Conservation (phyloP, 306 rosid genomes). For the Glycyrrhiza uralensis region DNA sequence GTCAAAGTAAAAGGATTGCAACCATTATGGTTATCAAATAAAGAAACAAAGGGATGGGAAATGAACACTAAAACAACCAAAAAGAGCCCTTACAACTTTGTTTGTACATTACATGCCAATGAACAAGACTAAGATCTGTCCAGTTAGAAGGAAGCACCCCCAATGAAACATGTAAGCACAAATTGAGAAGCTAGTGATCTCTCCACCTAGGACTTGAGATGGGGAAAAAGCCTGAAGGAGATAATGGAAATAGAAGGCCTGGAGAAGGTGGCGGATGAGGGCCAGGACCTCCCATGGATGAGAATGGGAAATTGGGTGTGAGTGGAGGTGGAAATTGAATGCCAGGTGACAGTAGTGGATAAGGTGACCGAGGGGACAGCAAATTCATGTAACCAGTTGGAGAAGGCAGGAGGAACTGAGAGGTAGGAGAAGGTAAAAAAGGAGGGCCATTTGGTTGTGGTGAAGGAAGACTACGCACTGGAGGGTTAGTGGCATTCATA, state of each 20-base stretch:
- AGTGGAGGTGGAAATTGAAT: constrained; percentile 65
- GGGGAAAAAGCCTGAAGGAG: constrained; percentile 81
- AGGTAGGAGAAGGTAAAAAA: constrained; percentile 74
- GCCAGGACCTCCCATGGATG: constrained; percentile 83
- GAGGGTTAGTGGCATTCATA: constrained; percentile 36
- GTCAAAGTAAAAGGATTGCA: constrained; percentile 42
- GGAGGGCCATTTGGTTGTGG: constrained; percentile 54
- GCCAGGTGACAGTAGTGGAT: constrained; percentile 83
- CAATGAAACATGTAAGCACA: constrained; percentile 30
- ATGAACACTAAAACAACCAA: constrained; percentile 35
- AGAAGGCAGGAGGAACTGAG: constrained; percentile 84
- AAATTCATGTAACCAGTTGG: constrained; percentile 69
- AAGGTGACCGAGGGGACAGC: constrained; percentile 76
- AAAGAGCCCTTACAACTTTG: constrained; percentile 39
- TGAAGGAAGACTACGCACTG: constrained; percentile 42
- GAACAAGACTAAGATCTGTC: constrained; percentile 32
- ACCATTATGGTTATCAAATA: constrained; percentile 39
- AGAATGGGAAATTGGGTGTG: constrained; percentile 78
- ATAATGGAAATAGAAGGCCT: constrained; percentile 64
- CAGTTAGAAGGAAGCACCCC: constrained; percentile 33
- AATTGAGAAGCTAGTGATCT: constrained; percentile 45
- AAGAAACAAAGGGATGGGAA: constrained; percentile 36
- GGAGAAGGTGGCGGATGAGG: constrained; percentile 90
- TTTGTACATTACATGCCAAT: constrained; percentile 40
- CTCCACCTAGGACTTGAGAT: constrained; percentile 89